Conservation (phyloP, 108 stramenopile species). For the Hondaea fermentalgiana region DNA sequence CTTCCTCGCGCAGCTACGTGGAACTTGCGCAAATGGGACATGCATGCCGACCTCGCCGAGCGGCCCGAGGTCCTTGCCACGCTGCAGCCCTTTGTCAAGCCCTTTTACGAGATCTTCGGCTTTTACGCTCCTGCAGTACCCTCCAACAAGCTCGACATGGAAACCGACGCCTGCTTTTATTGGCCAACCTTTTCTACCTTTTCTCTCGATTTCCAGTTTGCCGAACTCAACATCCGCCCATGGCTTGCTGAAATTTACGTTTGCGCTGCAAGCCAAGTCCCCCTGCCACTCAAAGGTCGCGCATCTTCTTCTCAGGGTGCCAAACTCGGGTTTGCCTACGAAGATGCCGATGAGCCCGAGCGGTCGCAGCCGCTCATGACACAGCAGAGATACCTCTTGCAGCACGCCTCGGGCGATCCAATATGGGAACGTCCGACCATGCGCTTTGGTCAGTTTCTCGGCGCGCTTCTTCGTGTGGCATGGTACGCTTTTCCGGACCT, state of each 20-base stretch:
- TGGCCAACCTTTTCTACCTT: background rate
- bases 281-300: background rate
- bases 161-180: background rate
- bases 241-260: background rate
- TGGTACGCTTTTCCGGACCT: background rate
- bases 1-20: background rate
- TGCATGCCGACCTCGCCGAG: background rate
- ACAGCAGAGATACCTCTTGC: background rate
- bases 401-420: background rate
- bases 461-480: background rate
- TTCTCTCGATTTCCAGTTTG: background rate
- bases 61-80: background rate
- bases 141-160: constrained; percentile 7
- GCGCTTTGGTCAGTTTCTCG: background rate
- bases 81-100: background rate
- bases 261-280: background rate
- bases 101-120: background rate
- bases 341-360: background rate
- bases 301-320: background rate
- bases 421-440: background rate
- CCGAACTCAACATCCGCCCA: background rate
- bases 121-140: background rate
- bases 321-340: background rate
- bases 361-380: background rate
- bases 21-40: background rate